Conservation (phyloP, 2,329 filamentous ascomycete species). For the Emmonsiellopsis sp. region DNA sequence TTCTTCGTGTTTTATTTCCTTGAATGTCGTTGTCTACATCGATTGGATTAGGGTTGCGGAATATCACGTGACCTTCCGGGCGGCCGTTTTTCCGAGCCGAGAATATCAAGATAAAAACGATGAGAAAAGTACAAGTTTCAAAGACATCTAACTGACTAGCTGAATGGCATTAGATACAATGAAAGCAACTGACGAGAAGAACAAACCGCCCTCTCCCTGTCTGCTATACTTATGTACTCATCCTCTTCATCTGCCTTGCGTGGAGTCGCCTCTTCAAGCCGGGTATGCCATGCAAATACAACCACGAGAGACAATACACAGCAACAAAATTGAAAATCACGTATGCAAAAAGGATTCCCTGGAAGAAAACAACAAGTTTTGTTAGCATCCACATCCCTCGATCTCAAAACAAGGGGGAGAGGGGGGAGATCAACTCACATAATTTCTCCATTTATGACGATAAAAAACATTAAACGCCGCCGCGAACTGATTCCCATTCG, state of each 20-base stretch:
- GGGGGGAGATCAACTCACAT: conserved; percentile 31
- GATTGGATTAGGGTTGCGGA: too few relatives aligned
- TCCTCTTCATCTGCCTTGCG: conserved; percentile 19
- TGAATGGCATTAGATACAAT: background rate
- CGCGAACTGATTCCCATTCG: conserved; percentile 53
- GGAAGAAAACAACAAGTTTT: background rate
- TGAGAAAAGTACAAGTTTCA: too few relatives aligned
- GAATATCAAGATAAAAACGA: too few relatives aligned
- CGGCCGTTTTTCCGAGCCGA: too few relatives aligned
- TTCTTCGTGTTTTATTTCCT: too few relatives aligned
- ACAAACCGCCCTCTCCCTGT: too few relatives aligned
- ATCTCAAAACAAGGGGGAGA: background rate
- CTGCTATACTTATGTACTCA: background rate
- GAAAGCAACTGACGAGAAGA: too few relatives aligned
- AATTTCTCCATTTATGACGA: conserved; percentile 55
- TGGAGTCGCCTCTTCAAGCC: conserved; percentile 26
- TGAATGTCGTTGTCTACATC: too few relatives aligned
- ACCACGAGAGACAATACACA: conserved; percentile 46
- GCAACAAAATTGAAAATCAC: conserved; percentile 55
- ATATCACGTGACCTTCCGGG: too few relatives aligned
- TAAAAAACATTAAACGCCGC: conserved; percentile 53
- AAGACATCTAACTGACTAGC: too few relatives aligned
- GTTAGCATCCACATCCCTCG: background rate
- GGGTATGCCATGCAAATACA: conserved; percentile 39
- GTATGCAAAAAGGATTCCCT: conserved; percentile 54